Conservation (phyloP, 73 alveolate genomes). For the Effrenium voratum region DNA sequence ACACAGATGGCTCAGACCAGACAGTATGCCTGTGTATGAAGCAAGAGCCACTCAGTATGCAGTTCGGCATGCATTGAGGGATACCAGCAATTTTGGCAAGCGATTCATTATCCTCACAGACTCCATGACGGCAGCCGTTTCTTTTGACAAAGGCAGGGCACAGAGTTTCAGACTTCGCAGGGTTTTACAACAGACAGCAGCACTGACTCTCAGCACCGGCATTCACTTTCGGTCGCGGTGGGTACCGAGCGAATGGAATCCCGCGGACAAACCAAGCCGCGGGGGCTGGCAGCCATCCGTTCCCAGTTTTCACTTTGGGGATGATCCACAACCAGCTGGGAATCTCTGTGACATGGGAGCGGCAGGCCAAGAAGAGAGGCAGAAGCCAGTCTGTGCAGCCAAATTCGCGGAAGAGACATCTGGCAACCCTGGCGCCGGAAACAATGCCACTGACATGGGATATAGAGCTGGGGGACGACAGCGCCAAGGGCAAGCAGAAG, state of each 20-base stretch:
- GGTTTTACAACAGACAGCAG: not conserved
- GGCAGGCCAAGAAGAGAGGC: not conserved
- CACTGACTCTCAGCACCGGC: not conserved
- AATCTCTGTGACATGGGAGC: not conserved
- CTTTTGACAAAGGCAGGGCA: slow-evolving; percentile 8
- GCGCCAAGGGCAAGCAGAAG: not conserved
- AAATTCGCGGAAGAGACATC: not conserved
- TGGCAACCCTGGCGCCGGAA: not conserved
- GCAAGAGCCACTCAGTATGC: slow-evolving; percentile 11
- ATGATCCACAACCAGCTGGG: not conserved
- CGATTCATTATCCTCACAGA: not conserved
- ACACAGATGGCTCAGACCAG: not conserved
- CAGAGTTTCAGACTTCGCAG: not conserved
- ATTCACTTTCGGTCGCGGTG: not conserved
- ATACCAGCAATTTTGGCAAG: not conserved
- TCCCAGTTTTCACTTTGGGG: not conserved
- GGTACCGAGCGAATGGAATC: slow-evolving; percentile 28
- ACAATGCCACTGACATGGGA: not conserved
- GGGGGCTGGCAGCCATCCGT: not conserved
- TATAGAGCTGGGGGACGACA: slow-evolving; percentile 10
- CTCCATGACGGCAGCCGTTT: not conserved
- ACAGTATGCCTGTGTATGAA: slow-evolving; percentile 23
- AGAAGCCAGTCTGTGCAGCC: not conserved
- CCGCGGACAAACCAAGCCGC: not conserved
- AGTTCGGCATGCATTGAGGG: not conserved